Conservation (phyloP, 306 rosid genomes). For the Quillaja saponaria region DNA sequence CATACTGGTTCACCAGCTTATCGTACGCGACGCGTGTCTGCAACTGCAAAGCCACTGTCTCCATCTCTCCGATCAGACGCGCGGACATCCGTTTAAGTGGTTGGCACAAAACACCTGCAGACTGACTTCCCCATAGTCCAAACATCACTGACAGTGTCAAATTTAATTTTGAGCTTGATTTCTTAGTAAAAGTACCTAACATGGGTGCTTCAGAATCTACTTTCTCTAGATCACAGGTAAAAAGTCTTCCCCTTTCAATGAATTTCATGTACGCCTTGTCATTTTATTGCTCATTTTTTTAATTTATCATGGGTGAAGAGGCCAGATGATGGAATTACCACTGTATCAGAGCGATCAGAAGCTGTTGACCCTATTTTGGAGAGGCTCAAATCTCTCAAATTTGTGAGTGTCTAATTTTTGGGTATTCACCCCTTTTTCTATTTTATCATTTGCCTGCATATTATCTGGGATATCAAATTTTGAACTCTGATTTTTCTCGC, state of each 20-base stretch:
- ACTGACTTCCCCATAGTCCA: not conserved
- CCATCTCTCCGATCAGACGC: no score
- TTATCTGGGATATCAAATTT: constrained; percentile 12
- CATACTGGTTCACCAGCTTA: no score
- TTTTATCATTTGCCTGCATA: constrained; percentile 15
- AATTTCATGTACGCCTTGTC: not conserved
- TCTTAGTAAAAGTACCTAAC: not conserved
- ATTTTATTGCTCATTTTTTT: not conserved
- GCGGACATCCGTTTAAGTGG: no score
- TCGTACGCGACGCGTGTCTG: no score
- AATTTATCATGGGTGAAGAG: constrained; percentile 35
- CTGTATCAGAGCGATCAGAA: constrained; percentile 65
- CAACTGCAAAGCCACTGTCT: no score
- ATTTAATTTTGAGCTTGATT: constrained; percentile 29
- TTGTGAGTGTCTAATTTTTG: constrained; percentile 43
- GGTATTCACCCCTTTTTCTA: not conserved
- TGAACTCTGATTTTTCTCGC: not conserved
- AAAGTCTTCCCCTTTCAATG: not conserved
- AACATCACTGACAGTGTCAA: constrained; percentile 3
- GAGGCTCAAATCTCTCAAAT: constrained; percentile 66
- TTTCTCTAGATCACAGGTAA: constrained; percentile 55
- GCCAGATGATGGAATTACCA: constrained; percentile 71
- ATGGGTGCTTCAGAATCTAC: constrained; percentile 95
- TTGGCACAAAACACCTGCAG: no score
- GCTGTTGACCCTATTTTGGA: constrained; percentile 69